Evolutionary conservation across 2,329 filamentous ascomycete genomes (phyloP).

Genomic region (Fusarium sulawesiense): DNA sequence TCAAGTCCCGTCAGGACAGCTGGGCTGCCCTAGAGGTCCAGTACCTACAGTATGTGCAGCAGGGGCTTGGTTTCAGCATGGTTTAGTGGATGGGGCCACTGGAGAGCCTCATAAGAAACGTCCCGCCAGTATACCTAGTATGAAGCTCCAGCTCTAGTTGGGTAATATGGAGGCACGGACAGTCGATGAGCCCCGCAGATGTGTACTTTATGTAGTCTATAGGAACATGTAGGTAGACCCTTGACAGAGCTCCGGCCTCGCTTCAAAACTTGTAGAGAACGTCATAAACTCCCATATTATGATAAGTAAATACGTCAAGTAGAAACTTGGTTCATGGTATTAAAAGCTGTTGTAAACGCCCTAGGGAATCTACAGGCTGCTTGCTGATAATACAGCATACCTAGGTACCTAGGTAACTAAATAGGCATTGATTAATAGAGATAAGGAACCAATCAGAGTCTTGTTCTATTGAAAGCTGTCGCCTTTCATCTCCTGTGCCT

Average conservation of each 20-base stretch:
- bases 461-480: slow-evolving; percentile 37
- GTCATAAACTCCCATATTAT: background rate
- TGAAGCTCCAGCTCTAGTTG: background rate
- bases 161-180: background rate
- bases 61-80: slow-evolving; percentile 7
- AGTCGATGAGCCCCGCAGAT: slow-evolving; percentile 18
- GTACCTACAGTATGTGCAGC: background rate
- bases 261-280: background rate
- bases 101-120: slow-evolving; percentile 31
- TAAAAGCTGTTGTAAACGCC: background rate
- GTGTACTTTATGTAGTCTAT: slow-evolving; percentile 8
- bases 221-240: background rate
- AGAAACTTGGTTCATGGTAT: background rate
- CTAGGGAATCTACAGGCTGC: background rate
- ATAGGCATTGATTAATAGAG: background rate
- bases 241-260: background rate
- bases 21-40: background rate
- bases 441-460: slow-evolving; percentile 36
- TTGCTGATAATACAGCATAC: background rate
- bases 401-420: background rate
- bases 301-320: background rate
- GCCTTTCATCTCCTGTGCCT: slow-evolving; percentile 26
- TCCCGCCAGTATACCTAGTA: background rate
- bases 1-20: background rate
- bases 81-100: slow-evolving; percentile 33